Conservation (phyloP, 495 filamentous ascomycete species). For the Aspergillus biplanus region DNA sequence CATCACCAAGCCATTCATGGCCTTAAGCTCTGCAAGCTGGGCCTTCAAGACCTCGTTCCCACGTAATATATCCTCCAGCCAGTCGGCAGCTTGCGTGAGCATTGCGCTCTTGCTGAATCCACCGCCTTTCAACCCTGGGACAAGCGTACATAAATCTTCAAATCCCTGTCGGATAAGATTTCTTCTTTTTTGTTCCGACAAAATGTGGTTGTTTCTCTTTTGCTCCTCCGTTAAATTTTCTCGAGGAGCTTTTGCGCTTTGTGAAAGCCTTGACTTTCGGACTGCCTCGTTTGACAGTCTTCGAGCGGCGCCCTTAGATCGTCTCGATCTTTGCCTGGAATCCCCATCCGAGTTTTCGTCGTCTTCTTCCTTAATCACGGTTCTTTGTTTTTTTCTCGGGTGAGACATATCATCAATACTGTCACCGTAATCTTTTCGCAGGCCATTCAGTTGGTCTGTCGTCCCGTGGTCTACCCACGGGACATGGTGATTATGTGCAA, state of each 20-base stretch:
- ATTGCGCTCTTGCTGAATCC: constrained; percentile 81
- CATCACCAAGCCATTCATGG: constrained; percentile 48
- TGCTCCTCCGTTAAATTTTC: constrained; percentile 84
- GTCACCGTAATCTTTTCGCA: constrained; percentile 23
- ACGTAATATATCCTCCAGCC: constrained; percentile 69
- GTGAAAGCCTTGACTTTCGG: constrained; percentile 36
- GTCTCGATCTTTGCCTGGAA: constrained; percentile 48
- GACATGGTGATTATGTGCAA: constrained; percentile 23
- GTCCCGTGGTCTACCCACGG: constrained; percentile 19
- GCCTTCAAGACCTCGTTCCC: constrained; percentile 62
- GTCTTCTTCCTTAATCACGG: constrained; percentile 39
- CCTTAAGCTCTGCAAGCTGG: constrained; percentile 49
- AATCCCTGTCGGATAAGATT: constrained; percentile 79
- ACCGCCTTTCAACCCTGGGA: constrained; percentile 69
- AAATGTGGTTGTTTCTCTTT: constrained; percentile 86
- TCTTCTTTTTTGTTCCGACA: constrained; percentile 84
- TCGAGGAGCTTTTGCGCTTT: constrained; percentile 55
- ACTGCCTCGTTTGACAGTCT: constrained; percentile 38
- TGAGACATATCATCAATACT: constrained; percentile 32
- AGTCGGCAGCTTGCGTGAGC: constrained; percentile 70
- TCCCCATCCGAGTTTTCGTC: constrained; percentile 46
- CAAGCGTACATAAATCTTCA: constrained; percentile 68
- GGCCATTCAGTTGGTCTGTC: constrained; percentile 14
- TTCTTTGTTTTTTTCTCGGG: constrained; percentile 42
- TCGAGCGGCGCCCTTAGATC: constrained; percentile 47